These are phyloP conservation scores for Spergularia azorica DNA, from an alignment of 179 eudicot genomes.

Conservation along the genomic window DNA sequence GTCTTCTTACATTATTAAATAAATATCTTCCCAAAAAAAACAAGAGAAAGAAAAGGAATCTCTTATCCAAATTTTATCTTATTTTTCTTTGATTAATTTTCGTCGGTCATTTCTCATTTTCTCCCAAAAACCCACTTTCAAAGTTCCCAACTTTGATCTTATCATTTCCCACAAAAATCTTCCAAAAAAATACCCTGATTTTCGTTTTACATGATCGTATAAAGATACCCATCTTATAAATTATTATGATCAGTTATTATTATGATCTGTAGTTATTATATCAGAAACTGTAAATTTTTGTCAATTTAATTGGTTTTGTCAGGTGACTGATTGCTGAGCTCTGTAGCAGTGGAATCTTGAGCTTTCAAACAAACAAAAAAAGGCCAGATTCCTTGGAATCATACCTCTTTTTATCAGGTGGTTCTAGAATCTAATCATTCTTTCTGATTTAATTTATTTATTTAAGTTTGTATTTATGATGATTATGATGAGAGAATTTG, in stretches of 20 bases:
- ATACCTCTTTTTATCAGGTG: conserved; percentile 26
- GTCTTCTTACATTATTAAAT: not conserved
- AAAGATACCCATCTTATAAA: not conserved
- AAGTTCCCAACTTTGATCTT: not conserved
- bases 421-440: conserved; percentile 21
- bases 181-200: not conserved
- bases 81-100: conserved; percentile 12
- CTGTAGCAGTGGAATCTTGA: conserved; percentile 12
- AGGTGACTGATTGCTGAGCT: conserved; percentile 26
- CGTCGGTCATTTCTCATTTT: conserved; percentile 12
- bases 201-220: conserved; percentile 1
- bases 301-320: conserved; percentile 13
- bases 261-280: conserved; percentile 1
- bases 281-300: not conserved
- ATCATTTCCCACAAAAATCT: not conserved
- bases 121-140: not conserved
- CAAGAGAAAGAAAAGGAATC: conserved; percentile 17
- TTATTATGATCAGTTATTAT: not conserved
- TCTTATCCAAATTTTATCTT: conserved; percentile 36
- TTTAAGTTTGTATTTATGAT: not conserved
- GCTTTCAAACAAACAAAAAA: not conserved
- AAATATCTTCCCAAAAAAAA: conserved; percentile 18
- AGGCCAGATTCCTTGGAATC: conserved; percentile 21
- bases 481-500: not conserved
- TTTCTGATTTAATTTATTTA: not conserved